Percentiles rank a stretch among this genome's conserved stretches.
Conservation (phyloP, 768 basidiomycete species). For the Hemileccinum rubropunctum region DNA sequence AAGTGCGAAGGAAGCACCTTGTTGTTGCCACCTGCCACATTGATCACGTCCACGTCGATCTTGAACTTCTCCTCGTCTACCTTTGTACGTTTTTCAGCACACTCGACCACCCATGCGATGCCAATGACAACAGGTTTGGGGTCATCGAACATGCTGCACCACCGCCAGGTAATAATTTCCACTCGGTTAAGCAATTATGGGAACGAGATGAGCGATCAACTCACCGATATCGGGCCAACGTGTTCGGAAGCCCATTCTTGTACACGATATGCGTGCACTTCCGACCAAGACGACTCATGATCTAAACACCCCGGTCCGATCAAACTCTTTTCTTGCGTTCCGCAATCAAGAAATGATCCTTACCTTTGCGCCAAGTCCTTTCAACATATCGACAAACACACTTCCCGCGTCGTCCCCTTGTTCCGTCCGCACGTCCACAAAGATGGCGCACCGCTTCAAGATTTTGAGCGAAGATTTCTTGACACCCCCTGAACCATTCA, state of each 20-base stretch:
- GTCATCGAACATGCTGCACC: slow-evolving; percentile 55
- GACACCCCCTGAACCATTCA: slow-evolving; percentile 25
- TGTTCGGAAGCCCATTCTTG: slow-evolving; percentile 78
- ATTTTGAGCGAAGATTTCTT: slow-evolving; percentile 43
- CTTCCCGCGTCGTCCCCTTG: slow-evolving; percentile 80
- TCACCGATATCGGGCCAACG: slow-evolving; percentile 68
- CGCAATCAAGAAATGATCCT: slow-evolving; percentile 14
- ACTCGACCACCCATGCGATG: slow-evolving; percentile 88
- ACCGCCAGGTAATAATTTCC: neutral
- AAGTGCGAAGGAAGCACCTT: slow-evolving; percentile 45
- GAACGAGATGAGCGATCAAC: slow-evolving; percentile 14
- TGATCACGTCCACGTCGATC: slow-evolving; percentile 57
- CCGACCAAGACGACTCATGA: slow-evolving; percentile 63
- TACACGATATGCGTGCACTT: slow-evolving; percentile 82
- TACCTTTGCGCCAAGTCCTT: slow-evolving; percentile 78
- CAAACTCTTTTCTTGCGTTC: neutral
- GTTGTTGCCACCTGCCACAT: slow-evolving; percentile 57
- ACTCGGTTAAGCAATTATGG: neutral
- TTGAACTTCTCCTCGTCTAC: slow-evolving; percentile 66
- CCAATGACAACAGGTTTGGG: slow-evolving; percentile 75
- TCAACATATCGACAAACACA: slow-evolving; percentile 82
- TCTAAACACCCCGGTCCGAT: slow-evolving; percentile 35
- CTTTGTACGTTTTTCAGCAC: slow-evolving; percentile 61
- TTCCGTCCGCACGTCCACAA: slow-evolving; percentile 76
- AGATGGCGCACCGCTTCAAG: slow-evolving; percentile 72